Conservation (phyloP, 805 yeast species). For the Pichia thaimueangensis region DNA sequence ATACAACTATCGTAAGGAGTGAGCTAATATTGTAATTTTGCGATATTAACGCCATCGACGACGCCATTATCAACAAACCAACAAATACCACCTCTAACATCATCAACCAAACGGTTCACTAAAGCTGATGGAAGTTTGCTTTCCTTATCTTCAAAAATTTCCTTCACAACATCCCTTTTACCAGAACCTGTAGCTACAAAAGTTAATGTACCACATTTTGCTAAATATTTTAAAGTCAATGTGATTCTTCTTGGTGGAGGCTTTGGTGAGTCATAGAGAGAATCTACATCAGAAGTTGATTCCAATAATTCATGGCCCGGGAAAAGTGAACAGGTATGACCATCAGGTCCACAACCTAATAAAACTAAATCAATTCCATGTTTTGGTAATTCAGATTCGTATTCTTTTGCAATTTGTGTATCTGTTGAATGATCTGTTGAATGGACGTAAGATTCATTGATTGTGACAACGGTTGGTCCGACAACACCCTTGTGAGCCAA, state of each 20-base stretch:
- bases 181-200: conserved; percentile 89
- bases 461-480: conserved; percentile 57
- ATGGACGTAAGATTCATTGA: conserved; percentile 55
- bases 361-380: conserved; percentile 55
- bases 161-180: conserved; percentile 64
- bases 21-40: conserved; percentile 3
- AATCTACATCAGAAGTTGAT: conserved; percentile 44
- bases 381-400: conserved; percentile 51
- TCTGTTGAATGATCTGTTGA: conserved; percentile 43
- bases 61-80: conserved; percentile 90
- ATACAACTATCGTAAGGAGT: too few species aligned
- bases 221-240: conserved; percentile 72
- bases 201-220: conserved; percentile 47
- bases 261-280: conserved; percentile 80
- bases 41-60: conserved; percentile 46
- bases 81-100: conserved; percentile 38
- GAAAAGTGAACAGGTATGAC: conserved; percentile 90
- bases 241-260: conserved; percentile 93
- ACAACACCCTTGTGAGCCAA: conserved; percentile 36
- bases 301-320: conserved; percentile 77
- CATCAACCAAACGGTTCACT: conserved; percentile 53
- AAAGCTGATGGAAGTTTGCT: conserved; percentile 60
- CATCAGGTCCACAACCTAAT: conserved; percentile 93
- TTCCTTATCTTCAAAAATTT: conserved; percentile 51
- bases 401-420: conserved; percentile 55